phyloP scores from a whole-genome alignment of 345 rosid species.

The Eucalyptus erythrocorys region DNA sequence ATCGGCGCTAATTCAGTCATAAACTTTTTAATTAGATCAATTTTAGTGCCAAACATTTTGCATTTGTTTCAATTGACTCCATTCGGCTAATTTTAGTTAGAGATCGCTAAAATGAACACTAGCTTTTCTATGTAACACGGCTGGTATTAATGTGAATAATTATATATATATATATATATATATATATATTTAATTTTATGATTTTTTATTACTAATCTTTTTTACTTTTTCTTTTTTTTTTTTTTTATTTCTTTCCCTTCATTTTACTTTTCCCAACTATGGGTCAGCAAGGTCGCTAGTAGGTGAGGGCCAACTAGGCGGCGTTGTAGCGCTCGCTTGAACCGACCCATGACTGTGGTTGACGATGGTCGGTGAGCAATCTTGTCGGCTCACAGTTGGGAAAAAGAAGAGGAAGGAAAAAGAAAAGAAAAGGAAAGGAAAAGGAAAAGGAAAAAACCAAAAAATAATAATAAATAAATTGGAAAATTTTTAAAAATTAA shows the following conservation, averaged over 20 bases:
- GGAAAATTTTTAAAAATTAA: no score
- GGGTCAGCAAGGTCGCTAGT: no score
- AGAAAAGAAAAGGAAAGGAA: no score
- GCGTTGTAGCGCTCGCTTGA: no score
- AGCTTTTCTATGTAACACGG: neutral
- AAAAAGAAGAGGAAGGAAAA: neutral
- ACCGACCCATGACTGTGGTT: accelerated
- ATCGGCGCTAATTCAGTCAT: accelerated
- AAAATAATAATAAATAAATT: no score
- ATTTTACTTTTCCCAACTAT: neutral
- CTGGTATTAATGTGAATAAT: accelerated
- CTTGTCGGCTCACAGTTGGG: neutral
- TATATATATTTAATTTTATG: no score
- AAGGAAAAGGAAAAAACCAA: no score
- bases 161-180: accelerated
- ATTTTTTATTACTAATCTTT: no score
- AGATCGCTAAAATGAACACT: neutral
- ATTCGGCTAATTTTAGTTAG: neutral
- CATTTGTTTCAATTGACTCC: neutral
- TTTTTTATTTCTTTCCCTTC: neutral
- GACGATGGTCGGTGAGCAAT: neutral
- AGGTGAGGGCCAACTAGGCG: no score
- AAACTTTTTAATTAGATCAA: no score
- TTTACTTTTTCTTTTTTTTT: neutral
- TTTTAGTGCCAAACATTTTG: neutral